These are phyloP conservation scores for Thalassiosira ordinaria DNA, from an alignment of 352 stramenopile species.

Conservation along the genomic window DNA sequence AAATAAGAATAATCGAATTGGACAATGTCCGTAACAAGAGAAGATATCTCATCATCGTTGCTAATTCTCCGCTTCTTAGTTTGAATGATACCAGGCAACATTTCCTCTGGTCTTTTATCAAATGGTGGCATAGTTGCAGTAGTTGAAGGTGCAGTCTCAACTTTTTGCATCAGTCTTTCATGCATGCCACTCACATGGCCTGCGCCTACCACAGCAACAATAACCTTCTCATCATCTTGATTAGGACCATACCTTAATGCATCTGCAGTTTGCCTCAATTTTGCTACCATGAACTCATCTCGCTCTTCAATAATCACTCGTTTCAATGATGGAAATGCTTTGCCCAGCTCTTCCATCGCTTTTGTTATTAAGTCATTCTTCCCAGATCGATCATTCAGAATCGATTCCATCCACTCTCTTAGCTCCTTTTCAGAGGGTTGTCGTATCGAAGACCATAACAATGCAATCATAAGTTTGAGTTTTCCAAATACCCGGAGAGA, in stretches of 20 bases:
- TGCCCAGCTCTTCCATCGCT: conserved; percentile 75
- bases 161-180: conserved; percentile 25
- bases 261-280: conserved; percentile 73
- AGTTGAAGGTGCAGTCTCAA: background rate
- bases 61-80: conserved; percentile 45
- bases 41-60: conserved; percentile 38
- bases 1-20: conserved; percentile 60
- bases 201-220: conserved; percentile 84
- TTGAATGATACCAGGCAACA: conserved; percentile 39
- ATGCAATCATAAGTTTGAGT: conserved; percentile 71
- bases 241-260: conserved; percentile 24
- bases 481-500: conserved; percentile 75
- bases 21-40: conserved; percentile 45
- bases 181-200: conserved; percentile 78
- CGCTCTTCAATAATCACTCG: conserved; percentile 81
- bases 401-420: conserved; percentile 77
- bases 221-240: conserved; percentile 43
- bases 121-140: too few species aligned
- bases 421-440: conserved; percentile 81
- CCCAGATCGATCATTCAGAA: conserved; percentile 71
- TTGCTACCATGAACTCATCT: conserved; percentile 82
- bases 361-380: conserved; percentile 80
- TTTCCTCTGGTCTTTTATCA: conserved; percentile 23
- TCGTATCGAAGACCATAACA: conserved; percentile 72
- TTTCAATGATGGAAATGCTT: conserved; percentile 79